Conservation (phyloP, 106 monocot species). For the Dioscorea alata region DNA sequence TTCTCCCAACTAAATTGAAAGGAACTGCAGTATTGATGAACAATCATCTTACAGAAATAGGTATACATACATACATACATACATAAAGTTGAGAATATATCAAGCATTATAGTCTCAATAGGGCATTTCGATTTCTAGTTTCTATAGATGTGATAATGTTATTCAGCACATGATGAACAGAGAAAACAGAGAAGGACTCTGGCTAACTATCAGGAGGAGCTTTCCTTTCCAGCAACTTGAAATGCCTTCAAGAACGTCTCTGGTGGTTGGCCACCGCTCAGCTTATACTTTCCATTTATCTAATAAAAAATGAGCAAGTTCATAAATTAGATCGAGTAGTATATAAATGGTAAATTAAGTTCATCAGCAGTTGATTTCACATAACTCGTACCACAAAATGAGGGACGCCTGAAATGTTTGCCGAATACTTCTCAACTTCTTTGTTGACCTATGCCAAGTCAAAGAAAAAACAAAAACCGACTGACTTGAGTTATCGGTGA, state of each 20-base stretch:
- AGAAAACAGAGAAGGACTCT: background rate
- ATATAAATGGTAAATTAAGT: background rate
- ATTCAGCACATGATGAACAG: too few relatives aligned
- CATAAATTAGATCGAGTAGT: background rate
- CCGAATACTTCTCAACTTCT: constrained; percentile 72
- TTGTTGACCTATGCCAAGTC: constrained; percentile 53
- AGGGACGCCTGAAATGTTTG: constrained; percentile 64
- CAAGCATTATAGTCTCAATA: too few relatives aligned
- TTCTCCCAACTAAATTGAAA: too few relatives aligned
- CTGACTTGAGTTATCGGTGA: background rate
- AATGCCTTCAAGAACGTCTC: constrained; percentile 64
- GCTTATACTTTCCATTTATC: constrained; percentile 61
- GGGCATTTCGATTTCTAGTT: too few relatives aligned
- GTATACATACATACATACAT: too few relatives aligned
- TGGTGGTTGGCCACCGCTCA: constrained; percentile 88
- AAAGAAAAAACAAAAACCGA: background rate
- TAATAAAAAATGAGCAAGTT: constrained; percentile 12
- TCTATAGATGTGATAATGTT: too few relatives aligned
- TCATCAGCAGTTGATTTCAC: background rate
- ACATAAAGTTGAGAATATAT: too few relatives aligned
- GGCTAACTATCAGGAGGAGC: background rate
- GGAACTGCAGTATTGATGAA: too few relatives aligned
- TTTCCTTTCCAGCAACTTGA: constrained; percentile 20
- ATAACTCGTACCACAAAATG: constrained; percentile 62
- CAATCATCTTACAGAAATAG: too few relatives aligned